Conservation (phyloP, 1,284 basidiomycete species). For the Peniophora sp. region DNA sequence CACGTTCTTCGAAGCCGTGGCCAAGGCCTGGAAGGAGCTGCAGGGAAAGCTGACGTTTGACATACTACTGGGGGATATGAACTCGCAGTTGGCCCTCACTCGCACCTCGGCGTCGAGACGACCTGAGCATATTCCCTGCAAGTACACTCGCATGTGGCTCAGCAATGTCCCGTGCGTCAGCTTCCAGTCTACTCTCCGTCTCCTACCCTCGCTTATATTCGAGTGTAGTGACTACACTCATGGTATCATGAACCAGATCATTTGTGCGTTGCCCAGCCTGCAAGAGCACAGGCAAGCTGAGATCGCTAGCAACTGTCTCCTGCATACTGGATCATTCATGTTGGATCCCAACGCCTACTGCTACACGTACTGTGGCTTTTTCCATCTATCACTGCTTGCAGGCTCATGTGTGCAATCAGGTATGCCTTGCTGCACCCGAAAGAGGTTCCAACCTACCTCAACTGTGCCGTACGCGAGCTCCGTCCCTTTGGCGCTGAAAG, state of each 20-base stretch:
- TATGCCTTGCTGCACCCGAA: slow-evolving; percentile 21
- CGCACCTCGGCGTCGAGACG: slow-evolving; percentile 13
- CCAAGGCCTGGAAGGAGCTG: slow-evolving; percentile 12
- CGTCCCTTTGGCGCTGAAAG: slow-evolving; percentile 13
- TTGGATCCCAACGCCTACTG: slow-evolving; percentile 18
- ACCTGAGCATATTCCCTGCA: slow-evolving; percentile 18
- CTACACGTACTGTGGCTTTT: slow-evolving; percentile 17
- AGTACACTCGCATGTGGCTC: slow-evolving; percentile 22
- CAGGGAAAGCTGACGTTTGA: slow-evolving; percentile 15
- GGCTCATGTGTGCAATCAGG: slow-evolving; percentile 10
- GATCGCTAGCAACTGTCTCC: slow-evolving; percentile 21
- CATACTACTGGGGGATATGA: slow-evolving; percentile 16
- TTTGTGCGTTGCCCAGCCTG: slow-evolving; percentile 19
- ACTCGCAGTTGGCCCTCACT: slow-evolving; percentile 19
- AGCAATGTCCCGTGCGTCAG: slow-evolving; percentile 20
- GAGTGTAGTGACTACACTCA: slow-evolving; percentile 24
- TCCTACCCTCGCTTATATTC: neutral
- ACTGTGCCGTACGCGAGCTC: slow-evolving; percentile 15
- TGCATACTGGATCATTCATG: slow-evolving; percentile 19
- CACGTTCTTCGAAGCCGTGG: slow-evolving; percentile 18
- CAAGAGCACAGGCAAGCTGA: slow-evolving; percentile 16
- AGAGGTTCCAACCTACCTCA: slow-evolving; percentile 22
- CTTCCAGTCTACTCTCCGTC: neutral
- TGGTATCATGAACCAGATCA: slow-evolving; percentile 20
- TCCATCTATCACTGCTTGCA: no score